Evolutionary conservation across 1,284 basidiomycete genomes (phyloP), one percentile per base, ranked within the genome.

Genomic region (Cutaneotrichosporon curvatum): DNA sequence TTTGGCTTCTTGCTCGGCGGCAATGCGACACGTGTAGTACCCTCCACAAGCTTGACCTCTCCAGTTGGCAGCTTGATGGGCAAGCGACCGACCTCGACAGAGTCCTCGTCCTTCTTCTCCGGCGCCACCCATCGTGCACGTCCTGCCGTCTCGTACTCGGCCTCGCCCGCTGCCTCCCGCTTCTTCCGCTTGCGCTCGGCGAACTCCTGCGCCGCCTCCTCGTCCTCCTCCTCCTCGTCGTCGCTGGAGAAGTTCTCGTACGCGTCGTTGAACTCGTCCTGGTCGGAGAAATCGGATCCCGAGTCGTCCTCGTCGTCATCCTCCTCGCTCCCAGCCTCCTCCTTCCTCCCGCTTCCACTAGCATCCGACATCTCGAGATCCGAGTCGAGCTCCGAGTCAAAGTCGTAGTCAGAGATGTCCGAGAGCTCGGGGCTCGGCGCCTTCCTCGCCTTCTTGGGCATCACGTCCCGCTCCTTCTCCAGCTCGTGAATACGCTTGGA

Each of bases 41-140:
- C 72, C 46, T 58, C 61, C 12, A 68, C 64, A 19, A 56, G 58
- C 53, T 83, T 78, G 51, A 94, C 77, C 51, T 79, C 80, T 2
- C 89, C 89, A 49, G 85, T 78, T 4, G 82, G 77, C 3, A 91
- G 76, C 67, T 92, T 94, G 64, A 91, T 90, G 10, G 89, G 89
- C 40, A 94, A 74, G 36, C 85, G 77, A 43, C 79, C 76, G 40
- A 90, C 78, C 43, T 77, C 64, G 16, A 67, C 60, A 16, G 53
- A 48, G 33, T 64, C 61, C 25, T 59, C 59, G 18, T 61, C 57
- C 18, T 59, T 56, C 9, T 60, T 58, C 14, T 59, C 57, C 32
- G 47, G 36, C 20, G 53, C 55, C 0, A 51, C 36, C 63, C 66
- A 67, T 18, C 62, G 55, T 14, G 56, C 40, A 11, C 67, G 54